Evolutionary conservation across 2,329 filamentous ascomycete genomes (phyloP), one percentile per base, ranked within the genome.

Genomic region (Talaromyces pinophilus): DNA sequence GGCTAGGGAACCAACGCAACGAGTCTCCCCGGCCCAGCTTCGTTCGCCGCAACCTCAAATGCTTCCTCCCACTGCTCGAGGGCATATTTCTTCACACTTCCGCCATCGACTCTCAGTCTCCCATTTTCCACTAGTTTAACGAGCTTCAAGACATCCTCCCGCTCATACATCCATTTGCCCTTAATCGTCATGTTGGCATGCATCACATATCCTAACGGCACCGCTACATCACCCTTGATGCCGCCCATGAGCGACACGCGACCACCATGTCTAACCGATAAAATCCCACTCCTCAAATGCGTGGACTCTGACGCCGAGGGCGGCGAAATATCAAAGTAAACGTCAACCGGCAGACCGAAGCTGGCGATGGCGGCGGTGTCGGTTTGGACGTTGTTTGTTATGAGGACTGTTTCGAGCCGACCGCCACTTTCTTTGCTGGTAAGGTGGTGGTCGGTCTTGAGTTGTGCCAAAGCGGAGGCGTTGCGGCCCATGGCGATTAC

Each of bases 401-500:
- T 48, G 25, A 22, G 52, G n/a, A 67, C 42, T 35, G 62, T 59
- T 42, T 59, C 25, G 38, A 64, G 57, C 7, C 35, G 57, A 15
- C 54, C 30, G 25, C n/a, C 28, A 3, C 6, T 19, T 15, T n/a
- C n/a, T 19, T 7, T 63, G 25, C 30, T 8, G 30, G 30, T 33
- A 33, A n/a, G 57, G 11, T 48, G 35, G 13, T 44, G 57, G 15
- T 35, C 15, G 13, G 7, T 17, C 30, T 59, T 57, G 22, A 63
- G 30, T 19, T 62, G 40, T 25, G 59, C 13, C 17, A 67, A 25
- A 0, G 57, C 59, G 6, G 42, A 57, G 46, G 70, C 69, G 66
- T 81, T 82, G 7, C 83, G 74, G 0, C 82, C 82, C 67, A 85
- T 76, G 0, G 84, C 83, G 42, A 86, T 80, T 10, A 86, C 83